Base-by-base conservation (phyloP, 164 flowering plant genomes). In the Vitis cinerea region DNA sequence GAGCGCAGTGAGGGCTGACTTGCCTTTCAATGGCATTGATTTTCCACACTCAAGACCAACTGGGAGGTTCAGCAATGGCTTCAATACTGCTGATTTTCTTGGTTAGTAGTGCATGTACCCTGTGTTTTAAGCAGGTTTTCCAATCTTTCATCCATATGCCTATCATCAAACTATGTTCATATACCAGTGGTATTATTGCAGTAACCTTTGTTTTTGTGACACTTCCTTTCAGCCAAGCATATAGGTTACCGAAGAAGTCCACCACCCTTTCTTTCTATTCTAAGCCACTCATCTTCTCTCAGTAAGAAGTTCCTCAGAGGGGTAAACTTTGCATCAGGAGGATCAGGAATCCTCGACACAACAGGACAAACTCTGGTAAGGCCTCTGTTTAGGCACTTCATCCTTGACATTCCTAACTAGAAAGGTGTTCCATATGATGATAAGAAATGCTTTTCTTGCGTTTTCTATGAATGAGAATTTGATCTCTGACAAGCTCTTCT, bases 1-100 rank as follows among this genome's bases (percentile, higher is more conserved):
- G 1, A 72, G 78, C 61, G 23, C 0, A 4, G 69, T 71, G 0
- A 82, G 66, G 67, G 86, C 89, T 0, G 67, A 88, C 51, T 73
- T 79, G 47, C 83, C 77, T 17, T 68, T 10, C 71, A 75, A 88
- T 59, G 90, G 92, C 11, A 74, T 88, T 17, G 92, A 88, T 69
- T 86, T 80, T 64, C 86, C 85, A 8, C 3, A 61, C 10, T 44
- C 58, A 0, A 66, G 3, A 61, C 72, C 92, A 2, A 86, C 92
- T 2, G 88, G 92, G 47, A 78, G 90, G 71, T 88, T 88, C 76
- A 84, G 88, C 65, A 88, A 88, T 77, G 92, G 92, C 57, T 74
- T 68, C 8, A 88, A 88, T 67, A 80, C 70, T 56, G 88, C 84
- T 6, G 90, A 88, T 78, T 78, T 55, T 65, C 57, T 85, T 2